phyloP scores from a whole-genome alignment of 257 asterid species.

The Solanum piurae region DNA sequence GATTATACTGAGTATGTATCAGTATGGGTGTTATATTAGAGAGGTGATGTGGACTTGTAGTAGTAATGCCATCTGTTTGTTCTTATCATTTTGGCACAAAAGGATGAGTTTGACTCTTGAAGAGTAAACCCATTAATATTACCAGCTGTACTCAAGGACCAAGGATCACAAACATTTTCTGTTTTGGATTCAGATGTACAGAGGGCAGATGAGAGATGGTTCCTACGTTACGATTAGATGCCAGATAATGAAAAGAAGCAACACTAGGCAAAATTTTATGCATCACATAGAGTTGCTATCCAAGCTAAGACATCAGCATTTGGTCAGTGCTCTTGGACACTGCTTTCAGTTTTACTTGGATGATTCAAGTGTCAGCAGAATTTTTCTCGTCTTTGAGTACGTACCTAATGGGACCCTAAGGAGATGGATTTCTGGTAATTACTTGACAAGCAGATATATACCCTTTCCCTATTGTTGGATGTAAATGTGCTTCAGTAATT shows the following conservation, averaged over 20 bases:
- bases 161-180: neutral
- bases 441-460: neutral
- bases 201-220: slow-evolving; percentile 69
- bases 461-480: neutral
- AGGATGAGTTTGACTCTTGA: neutral
- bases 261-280: slow-evolving; percentile 51
- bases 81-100: neutral
- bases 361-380: slow-evolving; percentile 74
- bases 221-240: slow-evolving; percentile 55
- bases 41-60: neutral
- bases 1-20: neutral
- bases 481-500: neutral
- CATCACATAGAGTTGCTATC: slow-evolving; percentile 64
- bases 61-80: neutral
- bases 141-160: neutral
- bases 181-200: slow-evolving; percentile 47
- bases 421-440: slow-evolving; percentile 77
- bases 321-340: slow-evolving; percentile 86
- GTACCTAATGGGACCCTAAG: slow-evolving; percentile 77
- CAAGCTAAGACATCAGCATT: slow-evolving; percentile 70
- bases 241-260: slow-evolving; percentile 50
- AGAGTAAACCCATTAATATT: neutral
- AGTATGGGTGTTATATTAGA: neutral
- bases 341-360: slow-evolving; percentile 83
- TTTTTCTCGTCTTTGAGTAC: slow-evolving; percentile 68